A percentile compares a stretch with the other conserved stretches of the same genome.
Evolutionary conservation across 495 filamentous ascomycete species (phyloP).

Genomic region (Jackrogersella minutella): DNA sequence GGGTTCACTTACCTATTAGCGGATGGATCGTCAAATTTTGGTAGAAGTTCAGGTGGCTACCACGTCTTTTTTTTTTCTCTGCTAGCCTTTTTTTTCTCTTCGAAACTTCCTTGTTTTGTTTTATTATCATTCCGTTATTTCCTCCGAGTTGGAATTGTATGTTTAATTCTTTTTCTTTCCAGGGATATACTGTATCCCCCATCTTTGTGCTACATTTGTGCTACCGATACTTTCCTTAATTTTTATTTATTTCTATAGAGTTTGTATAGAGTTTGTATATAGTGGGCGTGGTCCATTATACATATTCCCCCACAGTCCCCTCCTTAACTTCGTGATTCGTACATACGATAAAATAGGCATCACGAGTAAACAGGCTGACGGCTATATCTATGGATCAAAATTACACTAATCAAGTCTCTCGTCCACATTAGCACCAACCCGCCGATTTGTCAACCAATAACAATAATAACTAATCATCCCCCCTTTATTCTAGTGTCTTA

Average conservation of each 20-base stretch:
- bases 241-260: not conserved
- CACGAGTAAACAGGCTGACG: not conserved
- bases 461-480: slow-evolving; percentile 16
- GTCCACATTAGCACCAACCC: slow-evolving; percentile 19
- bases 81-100: not conserved
- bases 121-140: slow-evolving; percentile 11
- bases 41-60: slow-evolving; percentile 23
- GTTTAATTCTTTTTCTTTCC: not conserved
- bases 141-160: slow-evolving; percentile 7
- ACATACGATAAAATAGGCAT: not conserved
- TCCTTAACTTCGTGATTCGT: not conserved
- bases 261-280: not conserved
- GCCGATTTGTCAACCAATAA: slow-evolving; percentile 24
- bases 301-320: not conserved
- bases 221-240: not conserved
- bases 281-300: too few species aligned
- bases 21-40: slow-evolving; percentile 35
- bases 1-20: slow-evolving; percentile 38
- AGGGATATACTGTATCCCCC: not conserved
- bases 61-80: not conserved
- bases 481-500: slow-evolving; percentile 29
- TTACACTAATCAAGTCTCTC: not conserved
- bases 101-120: slow-evolving; percentile 31
- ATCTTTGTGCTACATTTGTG: slow-evolving; percentile 14
- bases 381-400: not conserved